Evolutionary conservation across 2,329 filamentous ascomycete genomes (phyloP).

Genomic region (Fusarium sp.): DNA sequence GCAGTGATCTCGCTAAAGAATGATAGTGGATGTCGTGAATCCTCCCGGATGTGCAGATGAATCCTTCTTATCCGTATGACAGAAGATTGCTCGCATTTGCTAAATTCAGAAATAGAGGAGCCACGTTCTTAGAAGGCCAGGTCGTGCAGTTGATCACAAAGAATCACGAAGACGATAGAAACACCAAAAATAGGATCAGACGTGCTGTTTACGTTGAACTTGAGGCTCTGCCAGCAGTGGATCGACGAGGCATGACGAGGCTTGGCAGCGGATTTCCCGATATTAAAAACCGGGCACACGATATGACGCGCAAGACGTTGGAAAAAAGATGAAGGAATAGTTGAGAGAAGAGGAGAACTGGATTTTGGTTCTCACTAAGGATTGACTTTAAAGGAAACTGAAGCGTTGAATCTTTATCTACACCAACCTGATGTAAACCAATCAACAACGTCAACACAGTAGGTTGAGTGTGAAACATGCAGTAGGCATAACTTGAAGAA

Average conservation of each 20-base stretch:
- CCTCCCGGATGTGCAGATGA: background rate
- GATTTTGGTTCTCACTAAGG: background rate
- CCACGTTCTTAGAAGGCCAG: background rate
- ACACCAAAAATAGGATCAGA: constrained; percentile 17
- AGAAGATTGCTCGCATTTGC: background rate
- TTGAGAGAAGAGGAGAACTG: background rate
- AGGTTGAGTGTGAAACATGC: constrained; percentile 24
- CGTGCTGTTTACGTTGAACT: constrained; percentile 1
- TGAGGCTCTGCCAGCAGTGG: constrained; percentile 23
- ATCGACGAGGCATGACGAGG: constrained; percentile 4
- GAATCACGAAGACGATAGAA: background rate
- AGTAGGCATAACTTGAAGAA: background rate
- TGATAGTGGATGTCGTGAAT: constrained; percentile 1
- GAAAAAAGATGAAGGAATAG: background rate
- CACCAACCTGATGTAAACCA: background rate
- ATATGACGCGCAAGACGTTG: constrained; percentile 10
- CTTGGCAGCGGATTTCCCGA: background rate
- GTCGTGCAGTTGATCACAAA: background rate
- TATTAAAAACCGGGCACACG: background rate
- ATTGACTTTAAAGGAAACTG: background rate
- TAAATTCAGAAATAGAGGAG: background rate
- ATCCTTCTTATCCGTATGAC: background rate
- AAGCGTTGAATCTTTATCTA: background rate
- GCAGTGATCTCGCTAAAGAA: constrained; percentile 6
- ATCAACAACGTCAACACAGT: background rate